Conservation (phyloP, 108 stramenopile genomes). For the Aureococcus anophagefferens region DNA sequence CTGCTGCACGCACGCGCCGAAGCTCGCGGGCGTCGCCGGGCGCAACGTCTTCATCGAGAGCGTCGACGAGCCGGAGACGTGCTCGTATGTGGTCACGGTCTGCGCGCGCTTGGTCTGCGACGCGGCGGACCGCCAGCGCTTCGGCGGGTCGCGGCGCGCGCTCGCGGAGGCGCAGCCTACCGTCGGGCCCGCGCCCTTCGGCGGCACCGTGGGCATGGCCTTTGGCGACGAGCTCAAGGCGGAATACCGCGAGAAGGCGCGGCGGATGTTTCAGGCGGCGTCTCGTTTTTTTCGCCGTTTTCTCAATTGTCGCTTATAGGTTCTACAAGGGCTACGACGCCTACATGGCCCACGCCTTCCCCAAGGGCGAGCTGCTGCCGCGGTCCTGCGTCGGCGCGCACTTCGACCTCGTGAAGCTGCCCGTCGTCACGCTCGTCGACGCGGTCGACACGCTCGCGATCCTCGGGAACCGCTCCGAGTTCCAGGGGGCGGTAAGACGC, state of each 20-base stretch:
- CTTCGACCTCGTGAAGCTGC: constrained; percentile 66
- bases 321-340: constrained; percentile 74
- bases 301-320: constrained; percentile 59
- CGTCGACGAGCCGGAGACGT: neutral
- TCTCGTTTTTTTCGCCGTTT: too few species aligned
- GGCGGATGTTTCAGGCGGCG: too few species aligned
- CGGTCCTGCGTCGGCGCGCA: constrained; percentile 57
- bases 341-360: constrained; percentile 79
- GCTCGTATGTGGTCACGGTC: neutral
- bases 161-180: too few species aligned
- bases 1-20: neutral
- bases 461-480: constrained; percentile 76
- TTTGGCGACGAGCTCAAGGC: too few species aligned
- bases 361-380: constrained; percentile 71
- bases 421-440: constrained; percentile 77
- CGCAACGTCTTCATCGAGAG: neutral
- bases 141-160: neutral
- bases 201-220: too few species aligned
- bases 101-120: neutral
- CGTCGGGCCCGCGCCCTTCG: too few species aligned
- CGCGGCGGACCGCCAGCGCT: neutral
- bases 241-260: too few species aligned
- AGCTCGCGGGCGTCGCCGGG: neutral
- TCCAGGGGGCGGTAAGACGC: constrained; percentile 58
- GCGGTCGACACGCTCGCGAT: constrained; percentile 74